Evolutionary conservation across 805 yeast species (phyloP).

Genomic region (Middelhovenomyces tepae): DNA sequence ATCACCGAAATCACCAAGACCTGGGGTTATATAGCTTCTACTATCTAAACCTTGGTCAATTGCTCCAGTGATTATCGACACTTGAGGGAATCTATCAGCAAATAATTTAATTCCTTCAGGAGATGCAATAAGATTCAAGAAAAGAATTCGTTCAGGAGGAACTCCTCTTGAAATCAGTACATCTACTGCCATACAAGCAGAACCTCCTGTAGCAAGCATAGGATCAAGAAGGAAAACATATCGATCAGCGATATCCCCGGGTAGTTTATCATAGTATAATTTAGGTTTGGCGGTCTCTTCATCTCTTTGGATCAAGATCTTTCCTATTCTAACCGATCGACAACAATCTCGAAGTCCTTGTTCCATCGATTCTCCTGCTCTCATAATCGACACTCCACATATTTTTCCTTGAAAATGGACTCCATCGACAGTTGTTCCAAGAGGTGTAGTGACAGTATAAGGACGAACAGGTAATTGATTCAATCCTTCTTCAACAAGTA

Average conservation of each 20-base stretch:
- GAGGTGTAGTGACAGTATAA: slow-evolving; percentile 61
- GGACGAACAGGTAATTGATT: slow-evolving; percentile 87
- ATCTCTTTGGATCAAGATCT: slow-evolving; percentile 93
- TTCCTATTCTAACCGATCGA: slow-evolving; percentile 91
- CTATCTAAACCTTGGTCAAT: slow-evolving; percentile 83
- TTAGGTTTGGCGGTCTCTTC: slow-evolving; percentile 95
- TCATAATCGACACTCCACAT: slow-evolving; percentile 94
- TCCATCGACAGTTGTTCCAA: slow-evolving; percentile 63
- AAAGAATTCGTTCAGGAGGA: slow-evolving; percentile 74
- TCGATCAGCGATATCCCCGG: slow-evolving; percentile 81
- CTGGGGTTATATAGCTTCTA: slow-evolving; percentile 80
- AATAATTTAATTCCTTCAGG: slow-evolving; percentile 88
- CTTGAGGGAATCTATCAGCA: slow-evolving; percentile 68
- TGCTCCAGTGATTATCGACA: slow-evolving; percentile 89
- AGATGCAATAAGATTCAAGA: slow-evolving; percentile 83
- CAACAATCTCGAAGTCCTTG: slow-evolving; percentile 97
- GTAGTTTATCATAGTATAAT: slow-evolving; percentile 86
- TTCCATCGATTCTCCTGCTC: slow-evolving; percentile 99
- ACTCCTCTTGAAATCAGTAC: slow-evolving; percentile 84
- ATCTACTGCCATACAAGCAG: slow-evolving; percentile 95
- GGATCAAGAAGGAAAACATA: slow-evolving; percentile 92
- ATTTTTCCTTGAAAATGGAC: slow-evolving; percentile 81
- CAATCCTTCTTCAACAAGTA: slow-evolving; percentile 90
- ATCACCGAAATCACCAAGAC: slow-evolving; percentile 97
- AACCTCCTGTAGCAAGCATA: slow-evolving; percentile 98